Conservation (phyloP, 345 rosid species). For the Linum tenue region DNA sequence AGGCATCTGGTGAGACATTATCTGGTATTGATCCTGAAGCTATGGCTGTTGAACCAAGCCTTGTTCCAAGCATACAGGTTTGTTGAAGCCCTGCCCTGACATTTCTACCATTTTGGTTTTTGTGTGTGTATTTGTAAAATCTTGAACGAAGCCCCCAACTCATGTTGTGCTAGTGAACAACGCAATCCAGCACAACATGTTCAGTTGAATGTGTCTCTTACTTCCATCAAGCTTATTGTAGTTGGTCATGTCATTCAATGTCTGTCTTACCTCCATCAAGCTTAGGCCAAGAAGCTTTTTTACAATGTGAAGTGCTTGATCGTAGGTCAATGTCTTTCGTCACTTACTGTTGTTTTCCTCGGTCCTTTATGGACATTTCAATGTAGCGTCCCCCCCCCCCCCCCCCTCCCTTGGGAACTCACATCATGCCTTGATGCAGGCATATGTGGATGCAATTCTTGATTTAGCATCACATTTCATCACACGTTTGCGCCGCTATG, state of each 20-base stretch:
- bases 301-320: too few species aligned
- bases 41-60: constrained; percentile 94
- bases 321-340: too few species aligned
- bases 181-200: too few species aligned
- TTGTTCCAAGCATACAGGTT: constrained; percentile 73
- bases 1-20: constrained; percentile 59
- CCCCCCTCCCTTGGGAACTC: background rate
- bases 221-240: background rate
- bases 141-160: too few species aligned
- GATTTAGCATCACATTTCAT: constrained; percentile 98
- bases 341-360: background rate
- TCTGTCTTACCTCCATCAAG: background rate
- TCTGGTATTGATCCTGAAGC: constrained; percentile 73
- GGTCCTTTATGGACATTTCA: background rate
- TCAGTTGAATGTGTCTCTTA: background rate
- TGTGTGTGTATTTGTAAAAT: background rate
- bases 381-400: background rate
- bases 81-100: background rate
- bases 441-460: constrained; percentile 96
- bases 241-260: background rate
- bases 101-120: background rate
- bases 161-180: too few species aligned
- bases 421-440: constrained; percentile 38
- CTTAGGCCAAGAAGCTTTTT: too few species aligned
- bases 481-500: constrained; percentile 92